These are phyloP conservation scores for Aspergillus aculeatus DNA, from an alignment of 2,329 filamentous ascomycete genomes.

Conservation along the genomic window DNA sequence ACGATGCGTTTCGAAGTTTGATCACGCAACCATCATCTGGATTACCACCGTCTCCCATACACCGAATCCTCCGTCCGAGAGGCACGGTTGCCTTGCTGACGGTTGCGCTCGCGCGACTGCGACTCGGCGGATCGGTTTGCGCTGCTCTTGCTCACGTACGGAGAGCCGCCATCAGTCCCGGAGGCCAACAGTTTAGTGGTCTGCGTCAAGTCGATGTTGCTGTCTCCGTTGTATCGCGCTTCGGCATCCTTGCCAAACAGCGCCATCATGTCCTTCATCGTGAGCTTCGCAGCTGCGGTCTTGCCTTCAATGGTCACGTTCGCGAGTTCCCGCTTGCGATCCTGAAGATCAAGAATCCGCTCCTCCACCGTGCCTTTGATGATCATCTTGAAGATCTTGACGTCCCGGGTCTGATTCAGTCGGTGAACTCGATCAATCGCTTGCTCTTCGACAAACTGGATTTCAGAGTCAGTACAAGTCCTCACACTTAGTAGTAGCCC, in stretches of 20 bases:
- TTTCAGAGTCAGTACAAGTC: constrained; percentile 16
- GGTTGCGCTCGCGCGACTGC: constrained; percentile 12
- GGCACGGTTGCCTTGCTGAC: constrained; percentile 12
- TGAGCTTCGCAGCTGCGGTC: constrained; percentile 75
- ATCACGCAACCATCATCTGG: neutral
- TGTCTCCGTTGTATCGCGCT: constrained; percentile 41
- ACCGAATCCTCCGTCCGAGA: constrained; percentile 24
- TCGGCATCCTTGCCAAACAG: constrained; percentile 75
- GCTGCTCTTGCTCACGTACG: neutral
- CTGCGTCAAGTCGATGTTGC: constrained; percentile 39
- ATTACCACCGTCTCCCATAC: constrained; percentile 29
- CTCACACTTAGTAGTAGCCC: constrained; percentile 15
- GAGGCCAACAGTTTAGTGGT: constrained; percentile 32
- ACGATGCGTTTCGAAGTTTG: neutral
- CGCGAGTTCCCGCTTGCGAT: constrained; percentile 90
- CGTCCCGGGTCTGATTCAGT: constrained; percentile 93
- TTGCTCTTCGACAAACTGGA: constrained; percentile 94
- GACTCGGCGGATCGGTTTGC: neutral
- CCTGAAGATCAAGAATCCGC: constrained; percentile 88
- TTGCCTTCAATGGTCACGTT: constrained; percentile 84
- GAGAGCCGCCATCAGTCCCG: constrained; percentile 8
- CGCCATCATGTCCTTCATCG: constrained; percentile 88
- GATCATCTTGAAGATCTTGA: constrained; percentile 92
- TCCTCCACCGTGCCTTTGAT: constrained; percentile 86
- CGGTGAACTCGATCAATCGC: constrained; percentile 97